phyloP scores from a whole-genome alignment of 441 rosid species.

The Jatropha multifida region DNA sequence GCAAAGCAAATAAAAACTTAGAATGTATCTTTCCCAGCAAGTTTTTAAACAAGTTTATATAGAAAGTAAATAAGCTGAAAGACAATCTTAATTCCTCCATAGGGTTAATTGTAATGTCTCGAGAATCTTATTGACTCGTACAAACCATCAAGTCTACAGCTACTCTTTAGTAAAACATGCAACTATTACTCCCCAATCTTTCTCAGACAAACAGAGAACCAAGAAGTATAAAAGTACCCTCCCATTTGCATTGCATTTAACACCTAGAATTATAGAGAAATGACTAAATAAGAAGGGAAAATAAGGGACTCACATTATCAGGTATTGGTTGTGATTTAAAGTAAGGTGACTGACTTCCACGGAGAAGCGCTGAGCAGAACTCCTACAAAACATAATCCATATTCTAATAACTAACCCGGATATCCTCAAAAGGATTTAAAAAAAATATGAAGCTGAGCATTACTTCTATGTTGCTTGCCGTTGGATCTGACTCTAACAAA shows the following conservation, averaged over 20 bases:
- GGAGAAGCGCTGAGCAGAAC: conserved; percentile 61
- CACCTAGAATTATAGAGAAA: background rate
- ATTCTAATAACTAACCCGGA: conserved; percentile 15
- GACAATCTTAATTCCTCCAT: background rate
- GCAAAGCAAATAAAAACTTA: background rate
- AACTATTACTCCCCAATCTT: background rate
- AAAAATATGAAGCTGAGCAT: conserved; percentile 20
- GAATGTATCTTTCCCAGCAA: background rate
- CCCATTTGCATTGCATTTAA: background rate
- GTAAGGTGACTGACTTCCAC: conserved; percentile 54
- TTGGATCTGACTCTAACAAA: conserved; percentile 69
- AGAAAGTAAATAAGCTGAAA: background rate
- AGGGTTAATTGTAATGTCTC: background rate
- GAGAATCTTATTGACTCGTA: background rate
- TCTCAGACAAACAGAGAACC: background rate
- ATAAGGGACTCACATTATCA: conserved; percentile 57
- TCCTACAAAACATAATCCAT: conserved; percentile 45
- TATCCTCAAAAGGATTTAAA: conserved; percentile 7
- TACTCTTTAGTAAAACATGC: background rate
- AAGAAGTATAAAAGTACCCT: background rate
- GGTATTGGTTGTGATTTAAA: conserved; percentile 81
- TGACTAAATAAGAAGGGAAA: background rate
- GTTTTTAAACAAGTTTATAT: background rate
- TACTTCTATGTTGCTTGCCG: conserved; percentile 75
- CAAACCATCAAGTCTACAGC: background rate